Conservation (phyloP, 306 rosid species). For the Cicer arietinum region DNA sequence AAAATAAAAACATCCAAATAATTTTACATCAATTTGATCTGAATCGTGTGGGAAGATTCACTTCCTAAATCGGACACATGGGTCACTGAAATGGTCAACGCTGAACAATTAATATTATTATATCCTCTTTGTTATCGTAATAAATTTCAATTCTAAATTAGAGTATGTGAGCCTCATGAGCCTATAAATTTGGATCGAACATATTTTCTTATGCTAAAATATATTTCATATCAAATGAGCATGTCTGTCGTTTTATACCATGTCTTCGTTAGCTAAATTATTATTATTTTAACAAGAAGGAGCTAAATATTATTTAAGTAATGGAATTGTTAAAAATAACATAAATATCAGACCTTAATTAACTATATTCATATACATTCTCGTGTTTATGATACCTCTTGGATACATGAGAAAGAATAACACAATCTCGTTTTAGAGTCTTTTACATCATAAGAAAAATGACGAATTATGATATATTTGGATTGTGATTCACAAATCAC, state of each 20-base stretch:
- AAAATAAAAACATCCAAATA: too few species aligned
- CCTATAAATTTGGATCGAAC: constrained; percentile 12
- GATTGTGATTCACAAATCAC: too few species aligned
- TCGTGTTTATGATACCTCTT: too few species aligned
- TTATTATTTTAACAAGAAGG: too few species aligned
- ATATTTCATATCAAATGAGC: constrained; percentile 51
- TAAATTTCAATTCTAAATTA: constrained; percentile 26
- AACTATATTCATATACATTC: not conserved
- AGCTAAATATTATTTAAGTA: not conserved
- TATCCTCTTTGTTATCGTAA: constrained; percentile 12
- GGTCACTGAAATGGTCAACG: constrained; percentile 60
- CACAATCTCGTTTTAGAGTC: too few species aligned
- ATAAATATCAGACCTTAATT: not conserved
- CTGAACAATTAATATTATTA: constrained; percentile 45
- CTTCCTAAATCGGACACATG: constrained; percentile 24
- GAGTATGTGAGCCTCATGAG: not conserved
- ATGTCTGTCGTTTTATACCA: constrained; percentile 70
- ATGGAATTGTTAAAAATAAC: constrained; percentile 30
- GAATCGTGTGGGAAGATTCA: too few species aligned
- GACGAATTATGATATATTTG: too few species aligned
- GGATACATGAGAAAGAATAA: too few species aligned
- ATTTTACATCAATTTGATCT: too few species aligned
- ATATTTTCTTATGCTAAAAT: not conserved
- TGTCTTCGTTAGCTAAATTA: not conserved
- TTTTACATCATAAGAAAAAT: too few species aligned